phyloP scores from a whole-genome alignment of 2,329 filamentous ascomycete species.

The Diaporthe sp. region DNA sequence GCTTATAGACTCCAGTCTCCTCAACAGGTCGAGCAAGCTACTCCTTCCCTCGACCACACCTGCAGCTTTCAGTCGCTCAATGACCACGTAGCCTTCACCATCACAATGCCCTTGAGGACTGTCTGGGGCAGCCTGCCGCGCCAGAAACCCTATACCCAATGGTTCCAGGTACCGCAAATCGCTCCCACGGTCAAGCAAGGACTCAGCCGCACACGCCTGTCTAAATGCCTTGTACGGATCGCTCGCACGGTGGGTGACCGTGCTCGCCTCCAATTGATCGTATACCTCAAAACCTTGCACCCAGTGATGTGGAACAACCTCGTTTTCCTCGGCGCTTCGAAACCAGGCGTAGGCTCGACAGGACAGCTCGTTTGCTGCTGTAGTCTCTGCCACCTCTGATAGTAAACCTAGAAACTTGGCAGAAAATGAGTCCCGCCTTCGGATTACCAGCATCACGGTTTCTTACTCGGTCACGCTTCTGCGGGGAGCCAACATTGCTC shows the following conservation, averaged over 20 bases:
- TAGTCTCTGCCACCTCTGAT: neutral
- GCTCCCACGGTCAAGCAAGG: neutral
- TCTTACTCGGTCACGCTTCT: neutral
- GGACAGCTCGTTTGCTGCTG: neutral
- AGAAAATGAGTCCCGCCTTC: neutral
- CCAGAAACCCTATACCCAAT: neutral
- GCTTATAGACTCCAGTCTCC: neutral
- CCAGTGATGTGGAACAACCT: neutral
- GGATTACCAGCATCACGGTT: neutral
- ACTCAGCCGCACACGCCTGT: neutral
- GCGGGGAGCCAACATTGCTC: neutral
- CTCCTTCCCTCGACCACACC: neutral
- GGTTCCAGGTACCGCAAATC: constrained; percentile 7
- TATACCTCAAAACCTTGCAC: neutral
- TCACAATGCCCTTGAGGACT: neutral
- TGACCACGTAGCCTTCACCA: neutral
- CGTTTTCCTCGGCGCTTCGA: neutral
- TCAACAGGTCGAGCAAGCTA: neutral
- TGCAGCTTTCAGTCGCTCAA: neutral
- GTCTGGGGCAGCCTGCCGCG: neutral
- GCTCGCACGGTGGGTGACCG: neutral
- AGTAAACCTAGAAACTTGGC: neutral
- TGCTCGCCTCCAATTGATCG: neutral
- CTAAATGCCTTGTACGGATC: neutral
- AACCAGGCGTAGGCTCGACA: constrained; percentile 1